Percentiles rank a stretch among this genome's conserved stretches.
phyloP scores from a whole-genome alignment of 768 basidiomycete species.

The Termitomyces sp. region DNA sequence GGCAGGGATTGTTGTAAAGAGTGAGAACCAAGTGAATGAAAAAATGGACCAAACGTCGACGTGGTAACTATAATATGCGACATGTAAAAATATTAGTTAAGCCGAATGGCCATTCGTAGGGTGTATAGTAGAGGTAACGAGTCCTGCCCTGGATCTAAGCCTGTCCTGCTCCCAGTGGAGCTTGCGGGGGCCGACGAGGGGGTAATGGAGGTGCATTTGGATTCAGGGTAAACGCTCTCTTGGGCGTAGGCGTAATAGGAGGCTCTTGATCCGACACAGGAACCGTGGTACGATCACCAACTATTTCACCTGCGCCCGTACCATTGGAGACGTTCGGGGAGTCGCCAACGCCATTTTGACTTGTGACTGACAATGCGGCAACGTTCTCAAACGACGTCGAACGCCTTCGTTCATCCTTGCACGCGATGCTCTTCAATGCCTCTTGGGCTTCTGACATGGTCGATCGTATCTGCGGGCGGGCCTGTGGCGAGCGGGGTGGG shows the following conservation, averaged over 20 bases:
- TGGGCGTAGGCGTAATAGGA: neutral
- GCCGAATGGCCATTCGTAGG: neutral
- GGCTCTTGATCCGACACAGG: conserved; percentile 6
- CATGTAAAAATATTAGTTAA: neutral
- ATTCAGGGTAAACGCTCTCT: neutral
- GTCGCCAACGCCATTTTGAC: neutral
- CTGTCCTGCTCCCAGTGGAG: conserved; percentile 1
- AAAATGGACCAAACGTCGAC: neutral
- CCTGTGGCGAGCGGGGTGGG: conserved; percentile 40
- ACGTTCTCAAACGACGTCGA: neutral
- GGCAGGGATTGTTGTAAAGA: neutral
- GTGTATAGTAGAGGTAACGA: neutral
- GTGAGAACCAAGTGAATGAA: no score
- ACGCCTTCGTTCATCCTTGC: conserved; percentile 36
- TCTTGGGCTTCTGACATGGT: conserved; percentile 40
- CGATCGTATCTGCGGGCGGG: conserved; percentile 16
- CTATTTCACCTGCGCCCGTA: neutral
- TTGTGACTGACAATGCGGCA: neutral
- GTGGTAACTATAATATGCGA: neutral
- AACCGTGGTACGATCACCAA: neutral
- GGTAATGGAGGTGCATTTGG: conserved; percentile 18
- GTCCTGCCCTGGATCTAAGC: neutral
- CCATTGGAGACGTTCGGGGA: neutral
- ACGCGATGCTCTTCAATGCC: conserved; percentile 54
- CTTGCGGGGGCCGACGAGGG: conserved; percentile 14